Evolutionary conservation across 805 yeast genomes (phyloP), one percentile per base, ranked within the genome.

Genomic region (Lachancea quebecensis): DNA sequence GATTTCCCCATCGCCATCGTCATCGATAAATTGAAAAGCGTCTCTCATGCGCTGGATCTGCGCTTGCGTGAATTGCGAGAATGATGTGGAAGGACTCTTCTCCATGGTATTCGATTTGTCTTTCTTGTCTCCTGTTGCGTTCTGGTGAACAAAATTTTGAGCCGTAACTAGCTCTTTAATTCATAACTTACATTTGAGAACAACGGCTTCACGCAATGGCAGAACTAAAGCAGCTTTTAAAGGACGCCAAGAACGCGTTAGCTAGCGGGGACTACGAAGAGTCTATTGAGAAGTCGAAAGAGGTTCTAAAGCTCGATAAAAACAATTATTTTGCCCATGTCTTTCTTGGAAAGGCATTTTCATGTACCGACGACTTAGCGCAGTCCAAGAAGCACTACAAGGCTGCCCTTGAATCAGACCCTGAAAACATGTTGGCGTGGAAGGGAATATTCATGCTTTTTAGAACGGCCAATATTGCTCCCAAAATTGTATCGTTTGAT

Each of bases 11-110:
- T 89, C 95, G 21, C 82, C 79, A 49, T 90, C 91, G 32, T 83
- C 83, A 58, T 90, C 96, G 7, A 90, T 77, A 53, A 86, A 62
- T 27, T 85, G 79, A 62, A 89, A 90, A 1, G 93, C 80, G 52
- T 85, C 84, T 46, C 85, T 73, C 45, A 85, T 70, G 51, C 76
- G 82, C 12, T 77, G 69, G 21, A 86, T 78, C 56, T 85, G 87
- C 30, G 73, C 79, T 44, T 77, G 74, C 4, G 81, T 72, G 15
- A 87, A 73, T 48, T 68, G 69, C 38, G 65, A 62, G 49, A 68
- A 62, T 41, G 59, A 63, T 15, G 68, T 58, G 0, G 70, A 60
- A 37, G 55, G 48, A 41, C 62, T 57, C 35, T 50, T 50, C 12
- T 61, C 48, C 57, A 60, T 64, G 25, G 25, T 21, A 21, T 4